Evolutionary conservation across 106 monocot genomes (phyloP), one percentile per base, ranked within the genome.

Genomic region (Platanthera zijinensis): DNA sequence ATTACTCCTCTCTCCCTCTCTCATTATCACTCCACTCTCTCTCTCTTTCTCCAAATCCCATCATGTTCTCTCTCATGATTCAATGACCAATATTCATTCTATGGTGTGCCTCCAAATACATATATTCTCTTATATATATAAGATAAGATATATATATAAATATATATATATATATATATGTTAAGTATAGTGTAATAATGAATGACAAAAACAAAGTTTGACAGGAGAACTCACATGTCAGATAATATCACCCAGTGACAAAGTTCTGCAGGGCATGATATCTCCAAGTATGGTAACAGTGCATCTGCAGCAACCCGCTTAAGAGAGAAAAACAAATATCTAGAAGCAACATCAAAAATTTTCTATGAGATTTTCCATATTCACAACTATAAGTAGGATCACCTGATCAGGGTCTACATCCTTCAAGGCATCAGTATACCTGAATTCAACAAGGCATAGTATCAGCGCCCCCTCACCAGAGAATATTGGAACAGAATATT

Each of bases 271-370:
- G 97, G 90, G 48, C 90, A 85, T 48, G 79, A 83, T 70, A 84
- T 52, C 82, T 90, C 99, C 71, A 99, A 69, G 74, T 94, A 87
- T 52, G 94, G 94, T 80, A 99, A 76, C 52, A 99, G 72, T 14
- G 79, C 90, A 86, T 99, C 99, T n/a, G 99, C 99, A 63, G 88
- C 99, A 52, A 82, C 90, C 53, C 99, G 88, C 71, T 94, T 99
- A 64, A 99, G 83, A 71, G 94, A 86, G 81, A 99, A 99, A 30
- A 94, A 66, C 80, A 99, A 76, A 75, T 94, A 99, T 84, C 99
- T 94, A 72, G 99, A 99, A 83, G 97, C 84, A 80, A 86, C 91
- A 92, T 99, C 97, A 92, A 97, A 94, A 52, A 94, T 85, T 82
- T 99, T 94, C 70, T 50, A 18, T n/a, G 48, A 25, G 5, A 47